Base-by-base conservation (phyloP, 2,329 filamentous ascomycete species). In the Cladophialophora chaetospira region DNA sequence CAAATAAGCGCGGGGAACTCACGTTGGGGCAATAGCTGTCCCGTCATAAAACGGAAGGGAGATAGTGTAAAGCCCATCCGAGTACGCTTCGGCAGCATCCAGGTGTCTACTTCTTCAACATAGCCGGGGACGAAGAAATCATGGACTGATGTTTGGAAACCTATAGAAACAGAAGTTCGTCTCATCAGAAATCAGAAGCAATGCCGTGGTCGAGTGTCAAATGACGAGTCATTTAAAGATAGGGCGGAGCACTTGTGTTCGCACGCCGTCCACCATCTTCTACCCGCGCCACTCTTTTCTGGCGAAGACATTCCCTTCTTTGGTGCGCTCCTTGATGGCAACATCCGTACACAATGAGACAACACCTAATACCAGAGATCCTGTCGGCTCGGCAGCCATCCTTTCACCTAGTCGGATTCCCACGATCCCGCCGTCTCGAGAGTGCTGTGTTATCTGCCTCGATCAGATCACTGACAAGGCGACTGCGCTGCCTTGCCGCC, bases 371-470 rank as follows among this genome's bases (percentile, higher is more conserved):
- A 28, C 19, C 25, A 17, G 35, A 13, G 43, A 53, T 53, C 57
- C 57, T 31, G 31, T 38, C 17, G 49, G 53, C 53, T 46, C 51
- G 6, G 29, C 19, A 15, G 11, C 40, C 23, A 11, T 13, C 25
- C 29, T 28, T 5, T 19, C 9, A 6, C 23, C 46, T 40, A 9
- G 23, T 17, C 25, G 29, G 15, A 19, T 26, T 21, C 11, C 11
- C 42, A 10, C 40, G 11, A 26, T 38, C 4, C 33, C 42, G 21
- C 17, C 60, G 9, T 33, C 63, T 25, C n/a, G n/a, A n/a, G 62
- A 62, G 5, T 52, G 51, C 67, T 97, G 92, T 72, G 90, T 95
- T 62, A 94, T 97, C 71, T 97, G 92, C 72, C 84, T 97, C 59
- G 88, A 93, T 55, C 69, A 75, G 51, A 79, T 96, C 67, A 83